These are phyloP conservation scores for Diplocarpon mali DNA, from an alignment of 2,329 filamentous ascomycete genomes.

Conservation along the genomic window DNA sequence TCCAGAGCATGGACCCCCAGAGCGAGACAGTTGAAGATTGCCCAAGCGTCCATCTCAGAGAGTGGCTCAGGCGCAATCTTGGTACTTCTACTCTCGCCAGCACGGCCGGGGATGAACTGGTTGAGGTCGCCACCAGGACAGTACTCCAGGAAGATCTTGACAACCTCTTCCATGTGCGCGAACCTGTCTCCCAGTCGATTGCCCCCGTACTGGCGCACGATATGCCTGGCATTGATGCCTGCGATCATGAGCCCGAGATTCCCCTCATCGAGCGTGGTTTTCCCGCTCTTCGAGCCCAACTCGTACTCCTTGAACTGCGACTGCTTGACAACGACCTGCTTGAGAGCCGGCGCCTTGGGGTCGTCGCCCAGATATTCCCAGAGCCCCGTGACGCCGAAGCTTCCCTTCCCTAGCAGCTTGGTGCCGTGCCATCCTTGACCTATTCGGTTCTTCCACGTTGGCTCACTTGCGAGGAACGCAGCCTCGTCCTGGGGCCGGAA, in stretches of 20 bases:
- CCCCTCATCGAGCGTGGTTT: background rate
- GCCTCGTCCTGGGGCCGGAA: background rate
- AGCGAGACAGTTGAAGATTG: conserved; percentile 6
- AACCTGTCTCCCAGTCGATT: background rate
- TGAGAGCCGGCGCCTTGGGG: background rate
- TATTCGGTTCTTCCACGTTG: background rate
- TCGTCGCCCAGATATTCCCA: background rate
- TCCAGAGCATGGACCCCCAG: conserved; percentile 4
- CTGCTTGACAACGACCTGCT: background rate
- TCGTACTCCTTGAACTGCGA: background rate
- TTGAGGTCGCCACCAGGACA: conserved; percentile 8
- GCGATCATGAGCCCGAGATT: background rate
- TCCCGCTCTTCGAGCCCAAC: background rate
- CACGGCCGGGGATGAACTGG: background rate
- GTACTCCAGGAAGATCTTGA: conserved; percentile 9
- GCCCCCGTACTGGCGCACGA: background rate
- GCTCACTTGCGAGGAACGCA: background rate
- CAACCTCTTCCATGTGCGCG: background rate
- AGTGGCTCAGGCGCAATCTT: background rate
- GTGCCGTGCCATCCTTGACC: background rate
- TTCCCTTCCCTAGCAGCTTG: conserved; percentile 5
- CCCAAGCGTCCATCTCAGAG: conserved; percentile 5
- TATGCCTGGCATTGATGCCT: background rate
- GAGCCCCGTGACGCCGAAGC: conserved; percentile 2
- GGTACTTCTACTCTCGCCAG: background rate